Conservation (phyloP, 2,329 filamentous ascomycete species). For the Microcyclospora tardicrescens region DNA sequence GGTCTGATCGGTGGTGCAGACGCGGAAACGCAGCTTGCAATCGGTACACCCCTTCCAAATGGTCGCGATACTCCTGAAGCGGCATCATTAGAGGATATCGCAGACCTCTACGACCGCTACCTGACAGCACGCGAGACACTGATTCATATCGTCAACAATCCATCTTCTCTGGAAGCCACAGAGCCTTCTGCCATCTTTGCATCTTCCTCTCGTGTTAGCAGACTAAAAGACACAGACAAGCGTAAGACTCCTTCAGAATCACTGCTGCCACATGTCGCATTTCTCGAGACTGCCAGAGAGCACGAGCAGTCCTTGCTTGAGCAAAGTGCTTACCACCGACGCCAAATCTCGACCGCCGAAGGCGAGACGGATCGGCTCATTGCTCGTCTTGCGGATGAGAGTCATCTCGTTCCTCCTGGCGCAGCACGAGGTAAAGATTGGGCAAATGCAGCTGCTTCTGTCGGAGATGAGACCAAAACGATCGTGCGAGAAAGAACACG, state of each 20-base stretch:
- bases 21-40: conserved; percentile 1
- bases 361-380: conserved; percentile 14
- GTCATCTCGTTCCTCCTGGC: conserved; percentile 21
- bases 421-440: conserved; percentile 15
- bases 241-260: conserved; percentile 6
- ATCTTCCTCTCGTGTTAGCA: neutral
- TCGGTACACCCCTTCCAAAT: neutral
- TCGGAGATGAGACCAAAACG: conserved; percentile 6
- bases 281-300: conserved; percentile 10
- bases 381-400: conserved; percentile 21
- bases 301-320: conserved; percentile 14
- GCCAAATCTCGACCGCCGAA: conserved; percentile 15
- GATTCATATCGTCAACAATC: conserved; percentile 11
- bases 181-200: neutral
- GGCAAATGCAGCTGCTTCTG: conserved; percentile 13
- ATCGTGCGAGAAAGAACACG: neutral
- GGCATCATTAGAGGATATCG: conserved; percentile 10
- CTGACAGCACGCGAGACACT: conserved; percentile 13
- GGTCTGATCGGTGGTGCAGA: conserved; percentile 17
- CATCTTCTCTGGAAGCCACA: conserved; percentile 1
- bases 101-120: conserved; percentile 17
- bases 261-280: conserved; percentile 15
- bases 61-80: neutral
- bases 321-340: conserved; percentile 15
- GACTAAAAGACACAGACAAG: neutral